Base-by-base conservation (phyloP, 495 filamentous ascomycete species). In the Neurospora tetraspora region DNA sequence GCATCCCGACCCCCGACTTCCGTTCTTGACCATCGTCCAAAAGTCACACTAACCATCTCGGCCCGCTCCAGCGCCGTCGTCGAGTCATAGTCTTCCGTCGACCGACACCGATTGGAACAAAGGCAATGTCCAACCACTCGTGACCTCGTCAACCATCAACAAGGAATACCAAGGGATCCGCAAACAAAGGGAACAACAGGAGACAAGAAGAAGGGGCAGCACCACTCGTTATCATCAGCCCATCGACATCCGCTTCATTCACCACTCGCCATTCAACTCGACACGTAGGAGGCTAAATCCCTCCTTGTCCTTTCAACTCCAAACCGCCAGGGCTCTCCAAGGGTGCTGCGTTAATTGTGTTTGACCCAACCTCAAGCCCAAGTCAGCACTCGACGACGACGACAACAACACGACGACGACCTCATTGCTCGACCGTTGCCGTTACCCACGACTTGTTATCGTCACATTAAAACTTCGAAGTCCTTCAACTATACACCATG, bases 71-170 rank as follows among this genome's bases (percentile, higher is more conserved):
- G 70, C 53, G 34, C 53, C 14, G 53, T 65, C 53, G 53, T 65
- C 53, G 53, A 34, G 53, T 36, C 53, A 61, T 61, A 65, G 53
- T 65, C 53, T 38, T 65, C 42, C 43, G 27, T 65, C 53, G 53
- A 65, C 53, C 53, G 53, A 36, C 53, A 34, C 27, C 53, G 53
- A 73, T 73, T 45, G 39, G 47, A 71, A 69, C 59, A 59, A 78
- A 71, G 75, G 77, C 72, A 74, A 80, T 80, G 79, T 69, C 69
- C 70, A 69, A 73, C 73, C 74, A 71, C 53, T 39, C 45, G 74
- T 80, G 76, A 77, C 69, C 73, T 65, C 76, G 71, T 75, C 74
- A 59, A 75, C 75, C 75, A 73, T 59, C 71, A 75, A 68, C 39
- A 59, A 76, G 71, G 77, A 72, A 78, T 73, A 73, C 73, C 69